phyloP scores from a whole-genome alignment of 2,329 filamentous ascomycete species.

The Parastagonospora avenae region DNA sequence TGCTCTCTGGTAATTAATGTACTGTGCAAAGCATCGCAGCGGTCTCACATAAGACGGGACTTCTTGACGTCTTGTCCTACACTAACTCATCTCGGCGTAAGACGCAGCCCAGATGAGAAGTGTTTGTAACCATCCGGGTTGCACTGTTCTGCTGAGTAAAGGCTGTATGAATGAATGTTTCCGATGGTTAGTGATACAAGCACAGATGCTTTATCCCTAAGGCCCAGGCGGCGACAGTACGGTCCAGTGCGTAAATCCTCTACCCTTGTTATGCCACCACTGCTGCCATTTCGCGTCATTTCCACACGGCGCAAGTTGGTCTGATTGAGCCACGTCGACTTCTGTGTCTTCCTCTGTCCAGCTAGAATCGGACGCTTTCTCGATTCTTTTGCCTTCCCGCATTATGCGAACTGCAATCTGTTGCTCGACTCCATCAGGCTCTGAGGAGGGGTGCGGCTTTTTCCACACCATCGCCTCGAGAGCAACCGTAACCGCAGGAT shows the following conservation, averaged over 20 bases:
- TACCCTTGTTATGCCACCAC: conserved; percentile 2
- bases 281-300: conserved; percentile 9
- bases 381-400: conserved; percentile 1
- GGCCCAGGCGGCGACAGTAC: background rate
- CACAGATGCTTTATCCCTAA: background rate
- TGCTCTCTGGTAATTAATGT: background rate
- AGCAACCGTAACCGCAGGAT: conserved; percentile 1
- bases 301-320: background rate
- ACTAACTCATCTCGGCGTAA: background rate
- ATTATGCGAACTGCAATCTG: conserved; percentile 3
- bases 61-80: background rate
- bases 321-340: conserved; percentile 4
- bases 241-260: no score
- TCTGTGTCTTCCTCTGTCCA: conserved; percentile 8
- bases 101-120: background rate
- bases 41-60: conserved; percentile 15
- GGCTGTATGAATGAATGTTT: background rate
- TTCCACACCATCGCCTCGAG: conserved; percentile 4
- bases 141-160: background rate
- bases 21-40: conserved; percentile 10
- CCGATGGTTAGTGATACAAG: background rate
- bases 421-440: background rate
- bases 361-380: background rate
- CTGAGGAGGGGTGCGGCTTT: background rate
- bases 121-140: background rate